These are phyloP conservation scores for Podospora pseudopauciseta DNA, from an alignment of 495 filamentous ascomycete species.

Conservation along the genomic window DNA sequence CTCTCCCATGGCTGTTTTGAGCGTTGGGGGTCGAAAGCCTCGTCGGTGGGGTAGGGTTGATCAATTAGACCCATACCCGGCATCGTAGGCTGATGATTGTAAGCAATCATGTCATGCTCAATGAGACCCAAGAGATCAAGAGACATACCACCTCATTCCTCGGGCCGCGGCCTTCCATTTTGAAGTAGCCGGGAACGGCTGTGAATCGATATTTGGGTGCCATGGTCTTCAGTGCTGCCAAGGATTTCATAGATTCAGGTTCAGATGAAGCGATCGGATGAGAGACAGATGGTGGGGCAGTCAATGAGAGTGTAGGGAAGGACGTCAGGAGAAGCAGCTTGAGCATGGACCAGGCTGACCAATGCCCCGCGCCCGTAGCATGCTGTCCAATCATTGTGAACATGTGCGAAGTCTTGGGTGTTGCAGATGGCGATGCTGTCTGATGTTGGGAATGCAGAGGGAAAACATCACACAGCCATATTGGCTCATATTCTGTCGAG, in stretches of 20 bases:
- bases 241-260: background rate
- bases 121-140: background rate
- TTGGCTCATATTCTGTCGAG: too few relatives aligned
- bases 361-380: background rate
- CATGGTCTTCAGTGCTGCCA: background rate
- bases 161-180: background rate
- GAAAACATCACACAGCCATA: too few relatives aligned
- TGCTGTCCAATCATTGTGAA: background rate
- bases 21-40: slow-evolving; percentile 15
- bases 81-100: slow-evolving; percentile 19
- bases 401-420: background rate
- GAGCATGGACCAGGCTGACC: background rate
- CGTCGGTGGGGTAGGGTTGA: slow-evolving; percentile 31
- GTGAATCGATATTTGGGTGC: background rate
- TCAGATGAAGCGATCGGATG: background rate
- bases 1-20: slow-evolving; percentile 31
- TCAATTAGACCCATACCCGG: slow-evolving; percentile 33
- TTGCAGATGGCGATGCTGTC: background rate
- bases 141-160: background rate
- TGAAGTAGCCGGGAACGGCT: slow-evolving; percentile 5
- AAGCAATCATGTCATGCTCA: background rate
- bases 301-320: background rate
- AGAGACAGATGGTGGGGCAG: background rate
- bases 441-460: too few relatives aligned
- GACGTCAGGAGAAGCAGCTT: background rate